Evolutionary conservation across 2,329 filamentous ascomycete genomes (phyloP).

Genomic region (Ophiostoma novo-ulmi): DNA sequence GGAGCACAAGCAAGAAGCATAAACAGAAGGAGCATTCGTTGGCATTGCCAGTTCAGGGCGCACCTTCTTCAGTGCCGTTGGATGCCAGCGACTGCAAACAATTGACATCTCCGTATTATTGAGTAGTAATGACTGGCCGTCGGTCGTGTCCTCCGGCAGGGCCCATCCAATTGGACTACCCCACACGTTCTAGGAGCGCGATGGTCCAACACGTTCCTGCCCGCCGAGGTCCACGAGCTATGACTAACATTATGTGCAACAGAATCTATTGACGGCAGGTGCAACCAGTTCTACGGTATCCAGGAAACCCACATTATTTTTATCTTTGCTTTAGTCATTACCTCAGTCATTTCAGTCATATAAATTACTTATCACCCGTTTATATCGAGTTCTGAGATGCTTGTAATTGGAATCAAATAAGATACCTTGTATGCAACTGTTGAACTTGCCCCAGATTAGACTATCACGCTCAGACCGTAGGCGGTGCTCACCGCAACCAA

Average conservation of each 20-base stretch:
- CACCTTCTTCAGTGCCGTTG: background rate
- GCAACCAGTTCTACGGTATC: background rate
- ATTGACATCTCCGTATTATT: background rate
- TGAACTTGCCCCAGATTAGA: background rate
- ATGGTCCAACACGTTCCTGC: background rate
- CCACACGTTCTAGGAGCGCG: background rate
- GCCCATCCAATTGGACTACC: background rate
- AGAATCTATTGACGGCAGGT: background rate
- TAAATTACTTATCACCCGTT: background rate
- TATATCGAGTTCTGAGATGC: background rate
- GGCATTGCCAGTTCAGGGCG: background rate
- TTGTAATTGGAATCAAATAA: no score
- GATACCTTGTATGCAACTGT: background rate
- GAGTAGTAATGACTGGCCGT: background rate
- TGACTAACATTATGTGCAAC: slow-evolving; percentile 1
- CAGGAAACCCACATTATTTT: background rate
- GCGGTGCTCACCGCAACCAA: background rate
- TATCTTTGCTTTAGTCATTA: background rate
- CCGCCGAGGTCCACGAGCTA: slow-evolving; percentile 3
- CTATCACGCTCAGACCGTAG: background rate
- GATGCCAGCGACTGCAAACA: background rate
- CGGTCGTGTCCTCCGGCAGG: slow-evolving; percentile 8
- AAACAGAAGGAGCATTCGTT: background rate
- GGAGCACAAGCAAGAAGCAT: background rate
- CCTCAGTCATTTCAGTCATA: background rate